Evolutionary conservation across 257 asterid genomes (phyloP), one percentile per base, ranked within the genome.

Genomic region (Handroanthus guayacan): DNA sequence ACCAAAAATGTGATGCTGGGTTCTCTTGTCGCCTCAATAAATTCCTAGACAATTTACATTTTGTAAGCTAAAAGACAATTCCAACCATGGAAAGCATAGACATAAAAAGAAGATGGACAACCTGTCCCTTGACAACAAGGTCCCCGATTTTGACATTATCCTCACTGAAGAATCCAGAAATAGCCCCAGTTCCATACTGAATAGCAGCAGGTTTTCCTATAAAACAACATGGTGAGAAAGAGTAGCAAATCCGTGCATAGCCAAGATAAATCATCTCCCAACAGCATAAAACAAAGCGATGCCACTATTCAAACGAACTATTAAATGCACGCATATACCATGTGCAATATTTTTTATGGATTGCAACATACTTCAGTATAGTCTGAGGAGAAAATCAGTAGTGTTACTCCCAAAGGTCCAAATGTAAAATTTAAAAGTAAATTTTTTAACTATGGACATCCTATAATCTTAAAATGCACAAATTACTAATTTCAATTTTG

Each of bases 101-200:
- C 17, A 51, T 18, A 44, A 18, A 48, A 45, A 39, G 8, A 1
- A 58, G 57, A 48, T 50, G 37, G 69, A 62, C 62, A 25, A 85
- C 98, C 97, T 95, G 97, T 58, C 85, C 72, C 87, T 87, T 82
- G 2, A 92, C 96, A 17, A 91, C 92, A 39, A 95, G 81, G 79
- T 88, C 95, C 9, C 99, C 99, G 72, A 95, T 79, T 88, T 86
- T 83, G 87, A 95, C 89, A 25, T 61, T 81, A 38, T 95, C 99
- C 82, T 88, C 82, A 39, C 99, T 95, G 70, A 92, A 92, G 81
- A 80, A 95, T 71, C 99, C 99, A 80, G 99, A 87, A 72, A 95
- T 92, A 61, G 97, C 92, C 67, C 99, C 99, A 83, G 94, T 87
- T 52, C 99, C 99, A 82, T 95, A 95, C 18, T 79, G 94, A 84